Percentiles rank a stretch among this genome's conserved stretches.
phyloP scores from a whole-genome alignment of 345 rosid genomes.

The Aquilaria yunnanensis region DNA sequence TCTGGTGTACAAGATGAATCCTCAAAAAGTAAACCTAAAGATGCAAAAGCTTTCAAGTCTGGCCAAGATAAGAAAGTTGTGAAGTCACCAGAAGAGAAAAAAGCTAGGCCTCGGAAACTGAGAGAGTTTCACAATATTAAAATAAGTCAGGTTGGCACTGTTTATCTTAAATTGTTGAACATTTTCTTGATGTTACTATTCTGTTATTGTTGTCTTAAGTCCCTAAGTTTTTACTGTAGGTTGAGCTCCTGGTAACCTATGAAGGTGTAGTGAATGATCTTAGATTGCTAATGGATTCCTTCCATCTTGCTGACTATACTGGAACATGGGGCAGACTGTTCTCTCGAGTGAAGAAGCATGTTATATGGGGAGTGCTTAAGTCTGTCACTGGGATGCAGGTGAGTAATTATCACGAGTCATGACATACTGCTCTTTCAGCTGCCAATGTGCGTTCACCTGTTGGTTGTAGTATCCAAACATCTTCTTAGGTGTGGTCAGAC shows the following conservation, averaged over 20 bases:
- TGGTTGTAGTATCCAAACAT: too few species aligned
- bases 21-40: conserved; percentile 53
- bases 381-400: conserved; percentile 99
- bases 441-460: too few species aligned
- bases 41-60: conserved; percentile 49
- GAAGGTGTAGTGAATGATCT: conserved; percentile 97
- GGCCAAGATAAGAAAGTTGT: conserved; percentile 81
- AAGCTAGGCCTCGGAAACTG: conserved; percentile 69
- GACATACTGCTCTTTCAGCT: not conserved
- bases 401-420: conserved; percentile 1
- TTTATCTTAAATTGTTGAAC: not conserved
- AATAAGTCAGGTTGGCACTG: conserved; percentile 75
- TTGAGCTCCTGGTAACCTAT: conserved; percentile 79
- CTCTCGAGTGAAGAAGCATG: conserved; percentile 96
- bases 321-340: conserved; percentile 98
- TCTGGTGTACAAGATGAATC: conserved; percentile 49
- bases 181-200: not conserved
- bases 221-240: conserved; percentile 32
- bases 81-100: conserved; percentile 67
- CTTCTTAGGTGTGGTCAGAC: too few species aligned
- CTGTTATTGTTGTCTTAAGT: not conserved
- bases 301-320: conserved; percentile 73
- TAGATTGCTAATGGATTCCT: conserved; percentile 92
- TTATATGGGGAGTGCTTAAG: conserved; percentile 96
- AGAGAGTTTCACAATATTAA: conserved; percentile 82